phyloP scores from a whole-genome alignment of 306 rosid species.

The Ochetophila trinervis region DNA sequence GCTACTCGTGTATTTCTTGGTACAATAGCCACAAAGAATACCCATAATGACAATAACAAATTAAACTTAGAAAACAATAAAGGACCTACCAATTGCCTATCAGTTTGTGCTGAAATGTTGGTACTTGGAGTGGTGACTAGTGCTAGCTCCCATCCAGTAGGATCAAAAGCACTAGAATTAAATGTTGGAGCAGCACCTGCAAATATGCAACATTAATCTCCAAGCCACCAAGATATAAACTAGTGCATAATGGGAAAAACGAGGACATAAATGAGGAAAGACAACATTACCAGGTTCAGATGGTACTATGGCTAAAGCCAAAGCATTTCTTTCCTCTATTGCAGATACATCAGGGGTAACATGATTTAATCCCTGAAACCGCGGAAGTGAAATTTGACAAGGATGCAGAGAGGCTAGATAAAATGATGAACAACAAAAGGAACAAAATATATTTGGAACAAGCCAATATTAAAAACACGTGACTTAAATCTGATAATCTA shows the following conservation, averaged over 20 bases:
- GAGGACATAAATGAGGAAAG: constrained; percentile 15
- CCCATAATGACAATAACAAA: not conserved
- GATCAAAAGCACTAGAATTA: constrained; percentile 58
- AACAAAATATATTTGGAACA: constrained; percentile 7
- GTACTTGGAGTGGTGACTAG: constrained; percentile 86
- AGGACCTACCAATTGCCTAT: constrained; percentile 86
- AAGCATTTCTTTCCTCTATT: constrained; percentile 87
- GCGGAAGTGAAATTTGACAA: constrained; percentile 14
- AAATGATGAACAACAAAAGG: not conserved
- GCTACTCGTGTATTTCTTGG: not conserved
- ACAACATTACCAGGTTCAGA: constrained; percentile 53
- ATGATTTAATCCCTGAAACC: constrained; percentile 74
- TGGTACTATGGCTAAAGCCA: constrained; percentile 87
- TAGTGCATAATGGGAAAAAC: constrained; percentile 19
- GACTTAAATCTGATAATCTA: constrained; percentile 28
- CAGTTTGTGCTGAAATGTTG: constrained; percentile 74
- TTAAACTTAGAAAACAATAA: not conserved
- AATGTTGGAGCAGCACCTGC: constrained; percentile 60
- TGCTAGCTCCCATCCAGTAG: constrained; percentile 98
- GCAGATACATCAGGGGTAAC: constrained; percentile 53
- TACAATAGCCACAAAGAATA: not conserved
- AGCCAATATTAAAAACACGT: not conserved
- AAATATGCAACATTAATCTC: constrained; percentile 15
- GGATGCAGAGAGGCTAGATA: not conserved
- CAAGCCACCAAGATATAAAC: constrained; percentile 13